Evolutionary conservation across 2,329 filamentous ascomycete genomes (phyloP), one percentile per base, ranked within the genome.

Genomic region (Curvularia eragrostidis): DNA sequence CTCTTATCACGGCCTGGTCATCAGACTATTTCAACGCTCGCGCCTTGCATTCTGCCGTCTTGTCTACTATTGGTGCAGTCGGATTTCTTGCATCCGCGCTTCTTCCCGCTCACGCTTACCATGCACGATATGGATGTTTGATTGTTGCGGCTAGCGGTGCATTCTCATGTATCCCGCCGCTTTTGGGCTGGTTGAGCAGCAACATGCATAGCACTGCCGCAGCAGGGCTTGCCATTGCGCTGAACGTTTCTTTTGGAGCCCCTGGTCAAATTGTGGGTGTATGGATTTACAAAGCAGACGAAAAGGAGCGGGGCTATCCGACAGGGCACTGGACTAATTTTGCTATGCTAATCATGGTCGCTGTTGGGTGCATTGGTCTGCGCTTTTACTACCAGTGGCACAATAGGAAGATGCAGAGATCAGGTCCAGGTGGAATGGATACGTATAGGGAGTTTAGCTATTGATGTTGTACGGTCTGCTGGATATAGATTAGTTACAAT

Each of bases 201-300:
- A 91, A 91, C 68, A 79, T 90, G 48, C 85, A 84, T 68, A 86
- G 82, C 53, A 90, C 89, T 0, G 85, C 85, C 0, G 83, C 87
- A 0, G 85, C 85, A 0, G 89, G 89, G 0, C 80, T 91, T 10
- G 89, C 88, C 1, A 89, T 91, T 54, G 89, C 88, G 0, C 75
- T 91, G 60, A 91, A 91, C 61, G 84, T 91, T 15, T 87, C 85
- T 1, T 82, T 89, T 48, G 88, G 87, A 0, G 88, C 87, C 0
- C 81, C 88, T 0, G 89, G 89, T 0, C 89, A 91, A 73, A 91
- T 91, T 39, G 84, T 86, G 0, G 89, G 88, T 0, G 87, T 90
- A 1, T 91, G 88, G 88, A 91, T 90, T 60, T 91, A 91, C 76
- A 89, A 88, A 68, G 80, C 84, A 1, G 77, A 84, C 10, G 87